These are phyloP conservation scores for Calonectria leucothoes DNA, from an alignment of 2,329 filamentous ascomycete genomes.

Conservation along the genomic window DNA sequence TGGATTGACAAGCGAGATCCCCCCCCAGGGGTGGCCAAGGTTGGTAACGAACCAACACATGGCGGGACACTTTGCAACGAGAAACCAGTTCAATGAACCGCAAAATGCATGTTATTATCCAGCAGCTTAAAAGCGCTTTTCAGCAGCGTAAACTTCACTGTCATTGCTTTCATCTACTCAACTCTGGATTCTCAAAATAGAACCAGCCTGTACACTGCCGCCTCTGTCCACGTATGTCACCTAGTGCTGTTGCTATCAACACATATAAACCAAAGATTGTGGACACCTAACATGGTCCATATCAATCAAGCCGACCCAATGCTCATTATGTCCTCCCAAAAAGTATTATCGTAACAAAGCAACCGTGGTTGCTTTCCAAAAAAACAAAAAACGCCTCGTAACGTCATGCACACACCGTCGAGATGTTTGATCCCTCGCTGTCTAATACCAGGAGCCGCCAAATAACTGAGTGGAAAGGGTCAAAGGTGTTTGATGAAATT, in stretches of 20 bases:
- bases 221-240: neutral
- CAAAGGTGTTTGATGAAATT: neutral
- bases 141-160: neutral
- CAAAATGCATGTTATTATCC: neutral
- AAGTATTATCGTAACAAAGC: neutral
- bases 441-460: slow-evolving; percentile 1
- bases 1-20: too few species aligned
- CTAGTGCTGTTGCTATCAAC: neutral
- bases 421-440: neutral
- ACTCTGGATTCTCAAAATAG: neutral
- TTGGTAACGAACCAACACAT: neutral
- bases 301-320: neutral
- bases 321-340: neutral
- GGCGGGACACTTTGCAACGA: neutral
- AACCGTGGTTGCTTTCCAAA: neutral
- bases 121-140: neutral
- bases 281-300: neutral
- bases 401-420: neutral
- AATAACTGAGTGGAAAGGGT: neutral
- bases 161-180: neutral
- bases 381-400: slow-evolving; percentile 11
- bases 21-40: too few species aligned
- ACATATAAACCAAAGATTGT: neutral
- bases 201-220: neutral
- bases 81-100: neutral